Evolutionary conservation across 805 yeast genomes (phyloP).

Genomic region (Debaryomyces prosopidis): DNA sequence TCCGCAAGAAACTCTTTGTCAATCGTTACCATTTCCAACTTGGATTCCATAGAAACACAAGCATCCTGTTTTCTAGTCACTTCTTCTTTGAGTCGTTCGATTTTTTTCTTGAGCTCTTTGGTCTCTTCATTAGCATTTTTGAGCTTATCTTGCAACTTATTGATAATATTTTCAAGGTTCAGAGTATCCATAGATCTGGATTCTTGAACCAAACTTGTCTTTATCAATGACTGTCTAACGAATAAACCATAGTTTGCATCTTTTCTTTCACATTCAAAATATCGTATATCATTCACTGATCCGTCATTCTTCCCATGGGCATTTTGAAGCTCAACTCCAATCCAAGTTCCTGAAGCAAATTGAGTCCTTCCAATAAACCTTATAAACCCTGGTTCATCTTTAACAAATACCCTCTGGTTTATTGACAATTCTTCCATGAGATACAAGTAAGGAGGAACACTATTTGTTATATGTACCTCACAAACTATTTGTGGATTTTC

Average conservation of each 20-base stretch:
- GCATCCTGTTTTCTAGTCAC: conserved; percentile 5
- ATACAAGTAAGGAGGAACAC: no score
- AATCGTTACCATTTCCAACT: conserved; percentile 31
- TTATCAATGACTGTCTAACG: conserved; percentile 40
- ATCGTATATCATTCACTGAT: conserved; percentile 40
- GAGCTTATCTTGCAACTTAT: conserved; percentile 48
- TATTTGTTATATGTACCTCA: no score
- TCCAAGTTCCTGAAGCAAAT: conserved; percentile 61
- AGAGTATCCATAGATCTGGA: background rate
- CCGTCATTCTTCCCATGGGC: conserved; percentile 53
- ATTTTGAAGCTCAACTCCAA: conserved; percentile 46
- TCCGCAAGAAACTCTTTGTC: conserved; percentile 47
- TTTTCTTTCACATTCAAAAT: conserved; percentile 37
- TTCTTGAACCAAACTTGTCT: no score
- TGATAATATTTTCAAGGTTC: conserved; percentile 16
- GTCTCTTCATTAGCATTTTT: conserved; percentile 28
- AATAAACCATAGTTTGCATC: conserved; percentile 47
- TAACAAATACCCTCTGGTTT: conserved; percentile 36
- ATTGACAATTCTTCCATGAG: background rate
- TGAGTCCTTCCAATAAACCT: conserved; percentile 53
- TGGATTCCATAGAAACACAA: conserved; percentile 15
- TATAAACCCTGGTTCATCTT: conserved; percentile 45
- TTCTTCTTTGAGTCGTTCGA: conserved; percentile 15
- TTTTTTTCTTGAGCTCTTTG: conserved; percentile 15
- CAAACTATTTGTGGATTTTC: background rate